Base-by-base conservation (phyloP, 495 filamentous ascomycete species). In the Apiosordaria backusii region DNA sequence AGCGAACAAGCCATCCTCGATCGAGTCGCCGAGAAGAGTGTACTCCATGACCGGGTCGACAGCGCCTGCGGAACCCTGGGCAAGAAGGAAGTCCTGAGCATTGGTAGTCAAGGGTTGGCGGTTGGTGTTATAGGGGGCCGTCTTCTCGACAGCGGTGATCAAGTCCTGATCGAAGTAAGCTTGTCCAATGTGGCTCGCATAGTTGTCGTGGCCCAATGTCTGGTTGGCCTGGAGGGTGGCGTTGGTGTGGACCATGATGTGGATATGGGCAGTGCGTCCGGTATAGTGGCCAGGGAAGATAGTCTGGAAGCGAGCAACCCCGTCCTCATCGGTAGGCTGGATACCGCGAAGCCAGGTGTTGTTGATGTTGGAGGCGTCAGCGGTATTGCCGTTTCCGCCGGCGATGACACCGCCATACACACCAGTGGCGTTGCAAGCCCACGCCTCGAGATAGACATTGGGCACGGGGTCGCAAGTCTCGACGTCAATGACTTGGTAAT, bases 91-190 rank as follows among this genome's bases (percentile, higher is more conserved):
- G 69, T 86, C 84, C 6, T 80, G 68, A 10, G 70, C 71, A 70
- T 89, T 89, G 26, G 74, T 68, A 1, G 81, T 86, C 45, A 85
- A 67, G 0, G 50, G 35, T 59, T 86, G 82, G 0, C 76, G 84
- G 80, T 89, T 89, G 58, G 75, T 78, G 63, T 61, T 82, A 70
- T 90, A 90, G 0, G 84, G 84, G 60, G 75, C 76, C 10, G 77
- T 81, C n/a, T 77, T 72, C 69, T 87, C 84, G 50, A 90, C 85
- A 40, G 79, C 80, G 13, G 68, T 73, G 66, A 85, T 81, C 21
- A 89, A 81, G 29, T 77, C 80, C 69, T 89, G 81, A 62, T 85
- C 84, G 75, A 84, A 90, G 82, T 87, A 90, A 16, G 89, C 67
- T 73, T 90, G 87, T 64, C 87, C 77, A 62, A 88, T 78, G 72